Evolutionary conservation across 2,329 filamentous ascomycete genomes (phyloP).

Genomic region (Cordyceps farinosa): DNA sequence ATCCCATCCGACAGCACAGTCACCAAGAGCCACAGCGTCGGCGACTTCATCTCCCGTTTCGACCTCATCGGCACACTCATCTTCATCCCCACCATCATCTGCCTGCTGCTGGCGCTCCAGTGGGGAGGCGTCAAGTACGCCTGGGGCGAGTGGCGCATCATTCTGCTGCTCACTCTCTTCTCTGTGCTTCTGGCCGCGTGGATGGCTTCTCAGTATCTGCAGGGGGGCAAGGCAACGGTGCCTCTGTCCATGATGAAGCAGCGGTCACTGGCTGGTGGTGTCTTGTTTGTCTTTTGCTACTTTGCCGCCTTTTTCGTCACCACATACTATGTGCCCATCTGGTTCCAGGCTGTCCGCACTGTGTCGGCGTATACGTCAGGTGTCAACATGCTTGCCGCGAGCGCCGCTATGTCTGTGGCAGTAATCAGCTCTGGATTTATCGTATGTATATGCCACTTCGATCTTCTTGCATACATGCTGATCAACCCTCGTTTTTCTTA

Average conservation of each 20-base stretch:
- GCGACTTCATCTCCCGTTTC: background rate
- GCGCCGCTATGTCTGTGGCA: background rate
- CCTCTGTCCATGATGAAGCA: constrained; percentile 67
- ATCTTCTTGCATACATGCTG: background rate
- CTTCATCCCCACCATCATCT: constrained; percentile 27
- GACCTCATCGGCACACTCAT: background rate
- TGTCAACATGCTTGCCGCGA: constrained; percentile 5
- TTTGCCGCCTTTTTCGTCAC: constrained; percentile 28
- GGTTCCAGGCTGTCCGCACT: constrained; percentile 42
- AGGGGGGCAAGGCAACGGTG: constrained; percentile 34
- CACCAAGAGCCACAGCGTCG: background rate
- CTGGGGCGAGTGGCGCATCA: constrained; percentile 31
- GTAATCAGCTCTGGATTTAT: constrained; percentile 4
- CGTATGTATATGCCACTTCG: background rate
- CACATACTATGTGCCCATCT: constrained; percentile 35
- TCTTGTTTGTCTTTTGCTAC: constrained; percentile 29
- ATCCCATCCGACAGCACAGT: background rate
- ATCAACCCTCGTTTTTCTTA: background rate
- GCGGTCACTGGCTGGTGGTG: constrained; percentile 67
- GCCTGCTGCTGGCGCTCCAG: constrained; percentile 41
- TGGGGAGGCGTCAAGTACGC: constrained; percentile 36
- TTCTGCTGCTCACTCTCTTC: constrained; percentile 40
- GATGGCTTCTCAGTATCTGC: constrained; percentile 31
- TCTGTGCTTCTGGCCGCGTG: constrained; percentile 38
- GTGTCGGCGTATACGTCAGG: constrained; percentile 18